These are phyloP conservation scores for Daldinia decipiens DNA, from an alignment of 495 filamentous ascomycete species.

Conservation along the genomic window DNA sequence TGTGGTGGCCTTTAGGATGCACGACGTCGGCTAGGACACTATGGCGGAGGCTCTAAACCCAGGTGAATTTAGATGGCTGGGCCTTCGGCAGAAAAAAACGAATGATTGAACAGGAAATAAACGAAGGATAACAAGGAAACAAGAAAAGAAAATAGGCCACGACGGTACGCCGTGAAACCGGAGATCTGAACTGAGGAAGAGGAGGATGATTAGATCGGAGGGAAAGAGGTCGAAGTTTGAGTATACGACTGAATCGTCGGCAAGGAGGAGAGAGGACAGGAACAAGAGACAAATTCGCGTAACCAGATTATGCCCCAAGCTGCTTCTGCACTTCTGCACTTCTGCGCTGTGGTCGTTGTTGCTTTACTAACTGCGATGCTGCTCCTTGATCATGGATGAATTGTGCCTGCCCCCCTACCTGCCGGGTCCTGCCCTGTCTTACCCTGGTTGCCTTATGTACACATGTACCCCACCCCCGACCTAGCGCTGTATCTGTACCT, in stretches of 20 bases:
- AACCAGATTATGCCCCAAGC: slow-evolving; percentile 37
- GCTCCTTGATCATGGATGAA: slow-evolving; percentile 32
- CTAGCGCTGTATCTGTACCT: slow-evolving; percentile 2
- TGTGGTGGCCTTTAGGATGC: slow-evolving; percentile 24
- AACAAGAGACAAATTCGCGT: slow-evolving; percentile 10
- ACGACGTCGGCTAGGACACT: slow-evolving; percentile 27
- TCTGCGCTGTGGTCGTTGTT: slow-evolving; percentile 24
- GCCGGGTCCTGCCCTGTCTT: slow-evolving; percentile 23
- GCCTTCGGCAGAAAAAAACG: slow-evolving; percentile 16
- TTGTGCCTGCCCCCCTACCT: slow-evolving; percentile 26
- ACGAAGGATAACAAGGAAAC: slow-evolving; percentile 37
- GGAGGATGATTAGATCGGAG: slow-evolving; percentile 15
- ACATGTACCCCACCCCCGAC: not conserved
- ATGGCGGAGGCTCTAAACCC: slow-evolving; percentile 21
- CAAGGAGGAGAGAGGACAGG: slow-evolving; percentile 20
- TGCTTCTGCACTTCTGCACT: slow-evolving; percentile 20
- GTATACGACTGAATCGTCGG: slow-evolving; percentile 25
- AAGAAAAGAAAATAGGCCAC: slow-evolving; percentile 42
- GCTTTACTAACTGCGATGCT: slow-evolving; percentile 26
- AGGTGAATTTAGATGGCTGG: slow-evolving; percentile 33
- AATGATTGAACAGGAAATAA: slow-evolving; percentile 30
- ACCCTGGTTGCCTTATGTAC: slow-evolving; percentile 3
- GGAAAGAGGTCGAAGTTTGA: slow-evolving; percentile 35
- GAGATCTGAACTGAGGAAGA: slow-evolving; percentile 27
- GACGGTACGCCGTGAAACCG: slow-evolving; percentile 41